Conservation (phyloP, 192 early-diverging fungal genomes). For the Rhizophagus sp. region DNA sequence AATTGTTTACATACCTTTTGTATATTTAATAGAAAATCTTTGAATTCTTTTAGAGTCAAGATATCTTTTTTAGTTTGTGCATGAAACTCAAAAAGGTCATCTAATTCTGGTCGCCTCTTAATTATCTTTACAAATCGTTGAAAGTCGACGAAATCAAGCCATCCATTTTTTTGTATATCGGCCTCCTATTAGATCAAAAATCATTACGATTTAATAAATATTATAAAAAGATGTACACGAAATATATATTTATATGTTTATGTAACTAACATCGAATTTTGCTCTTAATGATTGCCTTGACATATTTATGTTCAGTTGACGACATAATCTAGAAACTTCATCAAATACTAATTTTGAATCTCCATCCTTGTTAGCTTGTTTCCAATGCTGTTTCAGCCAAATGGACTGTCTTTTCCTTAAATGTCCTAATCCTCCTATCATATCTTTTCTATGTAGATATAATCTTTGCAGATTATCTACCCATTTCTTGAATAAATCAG, state of each 20-base stretch:
- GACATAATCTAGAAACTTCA: conserved; percentile 43
- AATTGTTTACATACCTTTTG: conserved; percentile 53
- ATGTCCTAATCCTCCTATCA: conserved; percentile 41
- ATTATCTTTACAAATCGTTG: conserved; percentile 61
- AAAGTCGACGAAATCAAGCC: conserved; percentile 58
- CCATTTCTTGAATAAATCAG: conserved; percentile 42
- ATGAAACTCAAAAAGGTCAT: conserved; percentile 51
- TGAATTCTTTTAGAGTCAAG: conserved; percentile 56
- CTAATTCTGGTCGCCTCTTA: conserved; percentile 63
- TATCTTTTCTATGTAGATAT: conserved; percentile 42
- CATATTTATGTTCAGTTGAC: conserved; percentile 65
- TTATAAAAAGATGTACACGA: not conserved
- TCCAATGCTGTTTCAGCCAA: conserved; percentile 48
- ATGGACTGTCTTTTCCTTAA: conserved; percentile 39
- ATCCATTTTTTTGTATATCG: conserved; percentile 49
- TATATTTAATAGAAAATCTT: conserved; percentile 48
- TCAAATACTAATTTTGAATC: conserved; percentile 45
- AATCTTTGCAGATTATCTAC: conserved; percentile 41
- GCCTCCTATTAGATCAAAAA: conserved; percentile 39
- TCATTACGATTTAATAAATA: not conserved
- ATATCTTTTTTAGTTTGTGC: conserved; percentile 34
- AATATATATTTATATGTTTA: not conserved
- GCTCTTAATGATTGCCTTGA: conserved; percentile 62
- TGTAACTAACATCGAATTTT: conserved; percentile 48
- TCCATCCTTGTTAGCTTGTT: conserved; percentile 47